A percentile compares a stretch with the other conserved stretches of the same genome.
Conservation (phyloP, 495 filamentous ascomycete genomes). For the Cenococcum geophilum region DNA sequence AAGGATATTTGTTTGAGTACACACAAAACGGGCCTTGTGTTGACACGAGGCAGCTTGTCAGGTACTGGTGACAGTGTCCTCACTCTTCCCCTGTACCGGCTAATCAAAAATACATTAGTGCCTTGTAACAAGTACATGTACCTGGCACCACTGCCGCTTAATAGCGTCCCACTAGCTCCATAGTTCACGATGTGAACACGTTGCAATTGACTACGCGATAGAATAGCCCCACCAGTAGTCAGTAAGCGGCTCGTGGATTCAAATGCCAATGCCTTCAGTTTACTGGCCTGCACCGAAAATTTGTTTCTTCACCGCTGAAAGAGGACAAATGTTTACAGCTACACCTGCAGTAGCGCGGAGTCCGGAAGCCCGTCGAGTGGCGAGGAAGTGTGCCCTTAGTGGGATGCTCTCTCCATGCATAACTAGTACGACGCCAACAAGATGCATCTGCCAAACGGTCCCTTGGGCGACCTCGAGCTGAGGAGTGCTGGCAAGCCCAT, state of each 20-base stretch:
- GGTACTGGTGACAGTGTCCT: neutral
- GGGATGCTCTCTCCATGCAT: neutral
- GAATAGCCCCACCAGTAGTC: neutral
- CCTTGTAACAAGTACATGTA: neutral
- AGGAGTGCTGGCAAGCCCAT: neutral
- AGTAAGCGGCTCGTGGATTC: neutral
- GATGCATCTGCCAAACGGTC: neutral
- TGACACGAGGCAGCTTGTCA: too few relatives aligned
- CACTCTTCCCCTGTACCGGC: neutral
- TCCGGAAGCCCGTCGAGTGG: neutral
- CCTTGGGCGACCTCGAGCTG: neutral
- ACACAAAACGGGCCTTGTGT: too few relatives aligned
- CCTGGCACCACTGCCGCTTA: neutral
- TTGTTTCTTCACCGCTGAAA: constrained; percentile 2
- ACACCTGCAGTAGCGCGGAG: constrained; percentile 7
- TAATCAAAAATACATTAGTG: neutral
- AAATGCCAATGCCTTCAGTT: neutral
- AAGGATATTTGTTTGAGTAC: too few relatives aligned
- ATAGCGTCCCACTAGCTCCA: neutral
- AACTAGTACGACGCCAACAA: neutral
- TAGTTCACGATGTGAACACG: neutral
- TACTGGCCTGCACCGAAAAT: neutral
- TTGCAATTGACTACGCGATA: neutral
- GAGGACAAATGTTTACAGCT: neutral
- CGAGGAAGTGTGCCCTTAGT: neutral